Conservation (phyloP, 208 protist genomes). For the Leishmania amazonensis region DNA sequence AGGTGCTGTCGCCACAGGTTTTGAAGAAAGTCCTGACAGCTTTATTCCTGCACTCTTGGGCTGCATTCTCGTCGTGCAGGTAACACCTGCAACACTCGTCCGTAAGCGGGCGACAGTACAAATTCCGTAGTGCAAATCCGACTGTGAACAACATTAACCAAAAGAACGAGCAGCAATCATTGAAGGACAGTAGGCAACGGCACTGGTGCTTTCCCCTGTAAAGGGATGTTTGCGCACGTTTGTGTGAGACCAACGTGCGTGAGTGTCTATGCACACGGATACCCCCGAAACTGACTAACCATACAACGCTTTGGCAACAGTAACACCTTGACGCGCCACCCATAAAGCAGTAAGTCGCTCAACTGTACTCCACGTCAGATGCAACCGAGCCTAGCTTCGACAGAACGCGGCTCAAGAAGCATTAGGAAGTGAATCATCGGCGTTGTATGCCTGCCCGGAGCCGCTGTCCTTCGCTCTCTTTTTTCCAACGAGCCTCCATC, state of each 20-base stretch:
- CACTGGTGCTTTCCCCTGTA: background rate
- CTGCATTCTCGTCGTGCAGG: slow-evolving; percentile 25
- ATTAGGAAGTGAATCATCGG: too few relatives aligned
- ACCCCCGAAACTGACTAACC: background rate
- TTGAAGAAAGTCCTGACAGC: slow-evolving; percentile 12
- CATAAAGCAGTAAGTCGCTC: background rate
- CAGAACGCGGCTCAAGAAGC: too few relatives aligned
- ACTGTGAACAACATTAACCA: background rate
- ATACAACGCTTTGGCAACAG: background rate
- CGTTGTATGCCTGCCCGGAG: background rate
- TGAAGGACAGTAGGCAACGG: background rate
- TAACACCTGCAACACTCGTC: background rate
- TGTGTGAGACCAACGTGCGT: background rate
- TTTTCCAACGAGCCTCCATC: background rate
- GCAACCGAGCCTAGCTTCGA: too few relatives aligned
- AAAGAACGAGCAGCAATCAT: background rate
- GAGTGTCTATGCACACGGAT: background rate
- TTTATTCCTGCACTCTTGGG: slow-evolving; percentile 21
- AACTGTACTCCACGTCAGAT: background rate
- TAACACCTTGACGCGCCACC: background rate
- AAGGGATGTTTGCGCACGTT: background rate
- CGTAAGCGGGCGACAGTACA: background rate
- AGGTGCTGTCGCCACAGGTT: slow-evolving; percentile 16
- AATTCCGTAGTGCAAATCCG: background rate
- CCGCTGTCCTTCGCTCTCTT: background rate